phyloP scores from a whole-genome alignment of 2,329 filamentous ascomycete species.

The Gnomoniopsis sp. region DNA sequence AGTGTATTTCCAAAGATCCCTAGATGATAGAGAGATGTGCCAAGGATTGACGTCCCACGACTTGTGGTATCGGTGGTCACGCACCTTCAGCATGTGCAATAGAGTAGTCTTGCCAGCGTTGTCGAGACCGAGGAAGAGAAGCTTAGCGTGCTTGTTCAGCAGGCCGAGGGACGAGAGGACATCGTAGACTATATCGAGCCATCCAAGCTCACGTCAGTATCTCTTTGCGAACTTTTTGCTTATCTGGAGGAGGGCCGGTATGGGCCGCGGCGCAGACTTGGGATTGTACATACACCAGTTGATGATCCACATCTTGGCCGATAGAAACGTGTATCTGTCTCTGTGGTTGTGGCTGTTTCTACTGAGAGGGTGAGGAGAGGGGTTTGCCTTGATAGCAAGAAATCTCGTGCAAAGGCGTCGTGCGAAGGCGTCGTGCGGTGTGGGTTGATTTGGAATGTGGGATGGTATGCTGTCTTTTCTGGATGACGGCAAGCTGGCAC shows the following conservation, averaged over 20 bases:
- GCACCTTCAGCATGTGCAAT: slow-evolving; percentile 91
- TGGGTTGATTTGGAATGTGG: slow-evolving; percentile 9
- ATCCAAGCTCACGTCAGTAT: slow-evolving; percentile 26
- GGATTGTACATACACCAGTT: slow-evolving; percentile 76
- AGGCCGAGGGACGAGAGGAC: slow-evolving; percentile 82
- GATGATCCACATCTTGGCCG: slow-evolving; percentile 77
- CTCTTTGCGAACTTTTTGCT: slow-evolving; percentile 17
- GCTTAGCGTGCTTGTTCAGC: slow-evolving; percentile 93
- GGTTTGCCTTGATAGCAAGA: neutral
- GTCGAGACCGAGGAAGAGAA: slow-evolving; percentile 88
- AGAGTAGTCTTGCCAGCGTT: slow-evolving; percentile 94
- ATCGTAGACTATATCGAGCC: slow-evolving; percentile 68
- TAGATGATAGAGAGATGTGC: neutral
- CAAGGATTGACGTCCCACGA: neutral
- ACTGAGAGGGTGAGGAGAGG: neutral
- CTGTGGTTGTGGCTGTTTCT: neutral
- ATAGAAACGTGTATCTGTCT: slow-evolving; percentile 2
- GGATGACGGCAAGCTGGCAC: slow-evolving; percentile 17
- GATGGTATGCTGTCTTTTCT: slow-evolving; percentile 12
- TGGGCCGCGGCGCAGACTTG: neutral
- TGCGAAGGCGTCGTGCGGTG: no score
- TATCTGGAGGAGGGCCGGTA: slow-evolving; percentile 15
- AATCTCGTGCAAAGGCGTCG: no score
- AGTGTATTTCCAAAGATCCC: no score
- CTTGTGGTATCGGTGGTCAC: slow-evolving; percentile 24